phyloP scores from a whole-genome alignment of 2,329 filamentous ascomycete genomes.

The Cercospora zeina region DNA sequence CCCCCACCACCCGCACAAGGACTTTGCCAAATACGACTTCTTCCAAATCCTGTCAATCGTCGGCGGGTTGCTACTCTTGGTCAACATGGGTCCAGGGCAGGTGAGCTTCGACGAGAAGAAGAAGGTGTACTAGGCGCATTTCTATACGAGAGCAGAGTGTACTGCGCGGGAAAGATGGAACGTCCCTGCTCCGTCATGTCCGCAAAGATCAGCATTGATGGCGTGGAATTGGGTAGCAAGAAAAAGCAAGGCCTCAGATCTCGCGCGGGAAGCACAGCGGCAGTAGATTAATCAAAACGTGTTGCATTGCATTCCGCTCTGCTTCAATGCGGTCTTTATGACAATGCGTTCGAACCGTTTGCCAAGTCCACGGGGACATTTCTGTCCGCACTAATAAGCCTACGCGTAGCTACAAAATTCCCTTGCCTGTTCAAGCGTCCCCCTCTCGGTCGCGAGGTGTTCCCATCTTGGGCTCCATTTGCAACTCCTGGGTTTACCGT shows the following conservation, averaged over 20 bases:
- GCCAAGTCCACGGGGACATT: background rate
- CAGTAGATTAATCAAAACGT: constrained; percentile 1
- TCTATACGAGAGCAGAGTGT: background rate
- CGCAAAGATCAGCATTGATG: background rate
- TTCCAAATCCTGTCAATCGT: constrained; percentile 99
- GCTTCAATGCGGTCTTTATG: background rate
- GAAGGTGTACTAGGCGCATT: constrained; percentile 79
- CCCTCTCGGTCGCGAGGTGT: background rate
- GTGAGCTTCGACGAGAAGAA: constrained; percentile 99
- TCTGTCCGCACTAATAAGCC: background rate
- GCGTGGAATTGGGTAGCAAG: background rate
- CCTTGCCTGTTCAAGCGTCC: background rate
- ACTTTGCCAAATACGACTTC: constrained; percentile 99
- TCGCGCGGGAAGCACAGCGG: background rate
- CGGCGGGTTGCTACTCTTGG: constrained; percentile 88
- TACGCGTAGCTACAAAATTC: background rate
- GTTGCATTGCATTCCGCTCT: background rate
- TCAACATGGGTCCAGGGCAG: constrained; percentile 97
- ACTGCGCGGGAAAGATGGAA: background rate
- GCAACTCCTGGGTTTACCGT: background rate
- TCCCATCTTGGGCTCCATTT: background rate
- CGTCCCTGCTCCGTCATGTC: background rate
- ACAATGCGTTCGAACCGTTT: background rate
- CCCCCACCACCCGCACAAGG: constrained; percentile 97
- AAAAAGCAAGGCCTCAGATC: background rate